Evolutionary conservation across 2,329 filamentous ascomycete genomes (phyloP), one percentile per base, ranked within the genome.

Genomic region (Ophioceras dolichostomum): DNA sequence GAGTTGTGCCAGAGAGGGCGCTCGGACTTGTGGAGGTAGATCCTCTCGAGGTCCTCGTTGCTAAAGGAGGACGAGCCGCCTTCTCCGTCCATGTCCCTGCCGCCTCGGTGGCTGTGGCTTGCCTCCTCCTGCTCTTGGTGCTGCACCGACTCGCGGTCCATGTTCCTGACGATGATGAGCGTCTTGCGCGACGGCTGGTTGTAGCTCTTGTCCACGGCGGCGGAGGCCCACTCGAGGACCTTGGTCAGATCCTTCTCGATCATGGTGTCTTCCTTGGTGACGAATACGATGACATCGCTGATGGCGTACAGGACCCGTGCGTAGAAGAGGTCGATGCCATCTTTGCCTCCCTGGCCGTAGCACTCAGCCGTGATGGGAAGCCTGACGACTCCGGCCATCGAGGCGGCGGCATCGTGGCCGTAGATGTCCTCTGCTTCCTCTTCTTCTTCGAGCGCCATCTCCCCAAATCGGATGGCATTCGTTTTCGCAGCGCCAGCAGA

Each of bases 261-360:
- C n/a, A n/a, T n/a, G 22, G 21, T 43, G 34, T 46, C 44, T 22
- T 41, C 41, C 30, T 38, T 47, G 18, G 42, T 47, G 14, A 49
- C 42, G n/a, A 46, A 43, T 21, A 49, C 44, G n/a, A 47, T 35
- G 12, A 49, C 47, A 32, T 49, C 47, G 38, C 47, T 49, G 32
- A 49, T 39, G 22, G 45, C 42, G 36, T 49, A 49, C 12, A 49
- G 37, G 33, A 47, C 40, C 20, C 47, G 39, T 3, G 47, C 47
- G 27, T 49, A 49, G 31, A 49, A 49, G 4, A 49, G 34, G 26
- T 49, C 47, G 19, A 45, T 36, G 1, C 45, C 45, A 4, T 44
- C 40, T 24, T 48, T 44, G 4, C 43, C 45, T 28, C 38, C 34
- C 8, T 40, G 40, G 21, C 43, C 33, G 28, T 45, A 40, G 36